Evolutionary conservation across 2,329 filamentous ascomycete genomes (phyloP).

Genomic region (Emergomyces africanus): DNA sequence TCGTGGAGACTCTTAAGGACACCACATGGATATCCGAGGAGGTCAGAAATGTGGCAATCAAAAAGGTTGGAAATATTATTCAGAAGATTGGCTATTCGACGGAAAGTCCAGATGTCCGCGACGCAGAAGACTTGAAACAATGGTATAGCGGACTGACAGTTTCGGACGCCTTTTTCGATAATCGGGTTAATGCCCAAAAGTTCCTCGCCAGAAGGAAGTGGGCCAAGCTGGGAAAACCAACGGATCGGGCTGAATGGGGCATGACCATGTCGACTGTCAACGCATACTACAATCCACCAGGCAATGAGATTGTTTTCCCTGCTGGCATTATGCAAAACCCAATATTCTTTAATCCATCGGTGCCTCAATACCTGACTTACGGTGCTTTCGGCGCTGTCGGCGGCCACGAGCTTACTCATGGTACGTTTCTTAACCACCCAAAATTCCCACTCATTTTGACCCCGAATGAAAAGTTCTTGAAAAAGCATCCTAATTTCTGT

Average conservation of each 20-base stretch:
- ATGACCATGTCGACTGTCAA: constrained; percentile 52
- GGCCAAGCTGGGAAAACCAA: constrained; percentile 47
- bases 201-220: constrained; percentile 40
- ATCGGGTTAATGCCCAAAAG: constrained; percentile 39
- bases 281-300: constrained; percentile 51
- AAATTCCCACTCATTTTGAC: background rate
- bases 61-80: constrained; percentile 54
- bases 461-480: background rate
- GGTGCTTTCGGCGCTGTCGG: constrained; percentile 56
- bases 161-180: constrained; percentile 44
- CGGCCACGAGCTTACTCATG: constrained; percentile 56
- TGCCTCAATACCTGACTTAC: constrained; percentile 54
- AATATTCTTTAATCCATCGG: constrained; percentile 45
- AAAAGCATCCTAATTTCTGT: background rate
- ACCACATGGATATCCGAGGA: constrained; percentile 54
- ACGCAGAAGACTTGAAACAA: constrained; percentile 41
- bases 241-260: constrained; percentile 47
- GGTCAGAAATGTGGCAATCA: constrained; percentile 45
- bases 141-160: constrained; percentile 47
- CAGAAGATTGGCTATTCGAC: constrained; percentile 58
- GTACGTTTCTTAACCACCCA: constrained; percentile 15
- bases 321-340: constrained; percentile 59
- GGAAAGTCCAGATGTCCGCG: constrained; percentile 47
- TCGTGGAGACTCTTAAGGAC: constrained; percentile 46
- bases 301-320: constrained; percentile 58